A percentile compares a stretch with the other conserved stretches of the same genome.
Conservation (phyloP, 2,329 filamentous ascomycete genomes). For the Aspergillus jensenii region DNA sequence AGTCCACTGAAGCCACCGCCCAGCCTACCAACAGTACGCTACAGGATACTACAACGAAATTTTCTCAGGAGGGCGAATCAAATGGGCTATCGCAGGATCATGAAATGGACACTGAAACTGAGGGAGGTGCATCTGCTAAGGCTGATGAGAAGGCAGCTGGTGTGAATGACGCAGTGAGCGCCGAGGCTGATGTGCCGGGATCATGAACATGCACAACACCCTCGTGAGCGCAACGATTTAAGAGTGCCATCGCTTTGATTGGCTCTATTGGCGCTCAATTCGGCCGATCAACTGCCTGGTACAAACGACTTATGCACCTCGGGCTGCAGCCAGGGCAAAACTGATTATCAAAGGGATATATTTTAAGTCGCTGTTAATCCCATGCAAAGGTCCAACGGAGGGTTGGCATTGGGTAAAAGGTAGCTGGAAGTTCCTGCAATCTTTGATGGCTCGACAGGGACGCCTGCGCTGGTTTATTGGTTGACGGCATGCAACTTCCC, state of each 20-base stretch:
- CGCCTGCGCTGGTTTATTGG: neutral
- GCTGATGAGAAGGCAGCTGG: conserved; percentile 12
- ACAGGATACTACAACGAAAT: conserved; percentile 24
- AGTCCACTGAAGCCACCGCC: conserved; percentile 18
- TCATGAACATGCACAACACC: conserved; percentile 16
- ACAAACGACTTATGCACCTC: neutral
- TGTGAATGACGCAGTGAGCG: conserved; percentile 10
- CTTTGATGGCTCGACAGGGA: neutral
- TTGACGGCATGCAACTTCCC: neutral
- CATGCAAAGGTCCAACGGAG: neutral
- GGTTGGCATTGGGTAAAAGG: neutral
- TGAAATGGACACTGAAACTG: conserved; percentile 8
- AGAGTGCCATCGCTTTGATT: conserved; percentile 3
- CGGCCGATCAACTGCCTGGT: neutral
- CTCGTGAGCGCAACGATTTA: neutral
- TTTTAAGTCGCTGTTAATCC: neutral
- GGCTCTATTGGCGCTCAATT: neutral
- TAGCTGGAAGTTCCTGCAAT: neutral
- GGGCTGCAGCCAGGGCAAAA: neutral
- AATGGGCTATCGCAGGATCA: conserved; percentile 8
- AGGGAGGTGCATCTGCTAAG: neutral
- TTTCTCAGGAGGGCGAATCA: conserved; percentile 14
- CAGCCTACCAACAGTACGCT: conserved; percentile 19
- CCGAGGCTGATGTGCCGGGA: conserved; percentile 3
- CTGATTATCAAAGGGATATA: neutral